Evolutionary conservation across 1,139 yeast species (phyloP).

Genomic region (Zygoascus sp.): DNA sequence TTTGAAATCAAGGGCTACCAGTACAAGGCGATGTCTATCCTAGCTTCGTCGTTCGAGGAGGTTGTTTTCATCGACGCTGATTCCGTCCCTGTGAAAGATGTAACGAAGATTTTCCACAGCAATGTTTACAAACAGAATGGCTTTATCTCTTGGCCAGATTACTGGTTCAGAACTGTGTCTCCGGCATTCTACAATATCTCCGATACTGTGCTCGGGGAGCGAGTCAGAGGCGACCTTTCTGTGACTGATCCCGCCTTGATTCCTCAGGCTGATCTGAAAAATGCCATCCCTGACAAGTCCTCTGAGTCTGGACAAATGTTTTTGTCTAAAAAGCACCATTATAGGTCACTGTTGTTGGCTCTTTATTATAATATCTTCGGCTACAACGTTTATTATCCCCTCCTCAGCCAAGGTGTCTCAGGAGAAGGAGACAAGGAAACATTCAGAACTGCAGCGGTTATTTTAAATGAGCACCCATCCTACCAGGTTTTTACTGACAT

Average conservation of each 20-base stretch:
- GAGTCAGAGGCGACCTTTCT: conserved; percentile 40
- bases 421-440: conserved; percentile 95
- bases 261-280: conserved; percentile 64
- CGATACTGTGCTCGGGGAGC: conserved; percentile 42
- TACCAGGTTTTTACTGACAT: conserved; percentile 65
- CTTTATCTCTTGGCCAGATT: conserved; percentile 76
- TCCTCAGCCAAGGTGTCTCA: conserved; percentile 75
- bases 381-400: conserved; percentile 74
- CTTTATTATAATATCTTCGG: conserved; percentile 78
- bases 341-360: conserved; percentile 59
- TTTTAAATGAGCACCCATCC: conserved; percentile 47
- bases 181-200: conserved; percentile 68
- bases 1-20: conserved; percentile 69
- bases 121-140: conserved; percentile 55
- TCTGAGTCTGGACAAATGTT: conserved; percentile 81
- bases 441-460: conserved; percentile 72
- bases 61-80: conserved; percentile 76
- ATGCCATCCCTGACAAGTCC: conserved; percentile 74
- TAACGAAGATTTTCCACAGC: conserved; percentile 51
- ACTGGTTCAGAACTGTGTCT: conserved; percentile 69
- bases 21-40: conserved; percentile 68
- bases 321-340: conserved; percentile 62
- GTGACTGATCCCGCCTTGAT: conserved; percentile 33
- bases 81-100: conserved; percentile 57
- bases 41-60: conserved; percentile 72